Conservation (phyloP, 768 basidiomycete species). For the Termitomyces sp. region DNA sequence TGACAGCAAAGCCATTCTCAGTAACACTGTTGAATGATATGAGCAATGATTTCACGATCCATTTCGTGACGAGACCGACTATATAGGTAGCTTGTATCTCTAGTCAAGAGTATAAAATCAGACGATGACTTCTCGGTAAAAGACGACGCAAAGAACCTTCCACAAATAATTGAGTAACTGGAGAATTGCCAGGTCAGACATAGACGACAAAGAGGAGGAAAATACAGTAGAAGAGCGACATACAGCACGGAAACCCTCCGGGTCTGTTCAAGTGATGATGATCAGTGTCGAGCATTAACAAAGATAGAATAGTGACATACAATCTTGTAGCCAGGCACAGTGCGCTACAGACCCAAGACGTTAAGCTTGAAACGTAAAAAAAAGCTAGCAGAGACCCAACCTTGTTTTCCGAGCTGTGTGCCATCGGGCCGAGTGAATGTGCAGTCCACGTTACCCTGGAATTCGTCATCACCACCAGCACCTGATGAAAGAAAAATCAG, state of each 20-base stretch:
- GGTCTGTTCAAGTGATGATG: constrained; percentile 34
- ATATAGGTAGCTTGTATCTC: constrained; percentile 38
- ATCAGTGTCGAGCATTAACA: not conserved
- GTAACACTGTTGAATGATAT: constrained; percentile 43
- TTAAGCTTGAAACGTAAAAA: not conserved
- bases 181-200: not conserved
- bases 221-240: constrained; percentile 13
- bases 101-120: constrained; percentile 20
- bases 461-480: constrained; percentile 58
- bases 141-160: constrained; percentile 39
- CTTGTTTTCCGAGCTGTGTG: constrained; percentile 61
- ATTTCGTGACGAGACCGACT: constrained; percentile 20
- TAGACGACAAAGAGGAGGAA: not conserved
- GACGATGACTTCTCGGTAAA: not conserved
- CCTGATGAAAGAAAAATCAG: constrained; percentile 32
- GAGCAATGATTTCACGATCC: not conserved
- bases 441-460: constrained; percentile 57
- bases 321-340: constrained; percentile 1
- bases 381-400: constrained; percentile 24
- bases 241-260: constrained; percentile 64
- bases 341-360: not conserved
- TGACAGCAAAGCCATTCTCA: constrained; percentile 71
- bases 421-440: constrained; percentile 65
- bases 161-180: constrained; percentile 66
- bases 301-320: not conserved